These are phyloP conservation scores for Rutstroemia sp. DNA, from an alignment of 2,329 filamentous ascomycete species.

Conservation along the genomic window DNA sequence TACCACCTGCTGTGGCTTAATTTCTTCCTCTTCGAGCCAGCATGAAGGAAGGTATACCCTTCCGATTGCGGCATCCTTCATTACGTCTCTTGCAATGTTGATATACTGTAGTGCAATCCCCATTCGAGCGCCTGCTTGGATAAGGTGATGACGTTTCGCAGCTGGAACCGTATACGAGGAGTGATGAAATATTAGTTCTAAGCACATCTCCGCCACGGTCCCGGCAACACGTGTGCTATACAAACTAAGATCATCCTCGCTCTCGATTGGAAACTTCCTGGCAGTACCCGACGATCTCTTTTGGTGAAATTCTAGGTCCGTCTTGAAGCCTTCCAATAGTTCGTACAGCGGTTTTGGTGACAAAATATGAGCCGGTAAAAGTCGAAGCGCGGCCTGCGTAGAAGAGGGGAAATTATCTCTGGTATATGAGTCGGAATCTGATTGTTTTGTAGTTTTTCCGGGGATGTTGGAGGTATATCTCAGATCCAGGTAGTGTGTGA, in stretches of 20 bases:
- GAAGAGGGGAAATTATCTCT: constrained; percentile 24
- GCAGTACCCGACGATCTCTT: constrained; percentile 11
- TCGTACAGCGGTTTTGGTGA: constrained; percentile 53
- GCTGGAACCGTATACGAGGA: constrained; percentile 15
- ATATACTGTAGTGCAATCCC: constrained; percentile 70
- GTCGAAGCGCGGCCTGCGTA: constrained; percentile 41
- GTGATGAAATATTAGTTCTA: constrained; percentile 59
- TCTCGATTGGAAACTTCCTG: constrained; percentile 46
- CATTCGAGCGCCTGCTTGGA: constrained; percentile 55
- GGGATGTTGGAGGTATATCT: constrained; percentile 35
- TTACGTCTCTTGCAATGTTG: constrained; percentile 70
- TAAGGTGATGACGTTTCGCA: constrained; percentile 36
- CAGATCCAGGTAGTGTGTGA: constrained; percentile 49
- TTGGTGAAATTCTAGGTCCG: constrained; percentile 50
- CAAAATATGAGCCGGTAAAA: constrained; percentile 51
- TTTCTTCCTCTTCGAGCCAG: constrained; percentile 53
- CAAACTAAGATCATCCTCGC: constrained; percentile 49
- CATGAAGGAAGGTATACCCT: constrained; percentile 61
- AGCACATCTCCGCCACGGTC: constrained; percentile 61
- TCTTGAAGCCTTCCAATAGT: constrained; percentile 61
- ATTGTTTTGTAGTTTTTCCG: constrained; percentile 19
- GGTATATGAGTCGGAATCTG: constrained; percentile 16
- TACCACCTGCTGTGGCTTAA: constrained; percentile 49
- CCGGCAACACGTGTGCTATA: constrained; percentile 66
- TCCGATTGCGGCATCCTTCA: constrained; percentile 54